Conservation (phyloP, 2,329 filamentous ascomycete species). For the Aspergillus pseudoviridinutans region DNA sequence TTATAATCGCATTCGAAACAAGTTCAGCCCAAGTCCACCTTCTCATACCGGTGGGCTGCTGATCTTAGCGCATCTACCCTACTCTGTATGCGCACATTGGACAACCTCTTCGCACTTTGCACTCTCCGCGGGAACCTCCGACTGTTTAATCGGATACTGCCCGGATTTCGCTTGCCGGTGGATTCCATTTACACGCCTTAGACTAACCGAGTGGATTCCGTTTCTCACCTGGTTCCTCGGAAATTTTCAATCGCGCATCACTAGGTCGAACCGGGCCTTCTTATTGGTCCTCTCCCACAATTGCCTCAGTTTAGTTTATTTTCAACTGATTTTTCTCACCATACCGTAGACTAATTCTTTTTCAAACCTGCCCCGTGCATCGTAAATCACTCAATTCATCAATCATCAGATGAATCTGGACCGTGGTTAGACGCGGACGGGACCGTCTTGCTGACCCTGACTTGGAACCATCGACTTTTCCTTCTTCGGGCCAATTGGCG, state of each 20-base stretch:
- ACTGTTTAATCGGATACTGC: not conserved
- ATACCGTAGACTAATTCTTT: not conserved
- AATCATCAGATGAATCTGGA: not conserved
- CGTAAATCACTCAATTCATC: not conserved
- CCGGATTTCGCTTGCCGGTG: not conserved
- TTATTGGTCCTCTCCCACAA: not conserved
- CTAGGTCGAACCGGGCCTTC: not conserved
- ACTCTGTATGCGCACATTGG: conserved; percentile 1
- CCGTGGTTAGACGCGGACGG: not conserved
- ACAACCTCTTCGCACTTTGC: not conserved
- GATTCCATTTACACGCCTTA: not conserved
- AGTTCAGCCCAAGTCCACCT: not conserved
- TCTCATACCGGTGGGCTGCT: not conserved
- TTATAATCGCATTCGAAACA: no score
- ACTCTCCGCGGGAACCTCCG: conserved; percentile 10
- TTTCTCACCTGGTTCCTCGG: not conserved
- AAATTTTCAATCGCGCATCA: not conserved
- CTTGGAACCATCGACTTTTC: not conserved
- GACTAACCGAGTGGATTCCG: not conserved
- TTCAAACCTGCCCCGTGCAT: not conserved
- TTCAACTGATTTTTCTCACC: not conserved
- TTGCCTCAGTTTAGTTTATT: not conserved
- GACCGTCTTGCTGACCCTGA: not conserved
- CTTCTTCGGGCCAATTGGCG: not conserved
- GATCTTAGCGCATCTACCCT: not conserved